Base-by-base conservation (phyloP, 164 flowering plant genomes). In the Vitis rupestris region DNA sequence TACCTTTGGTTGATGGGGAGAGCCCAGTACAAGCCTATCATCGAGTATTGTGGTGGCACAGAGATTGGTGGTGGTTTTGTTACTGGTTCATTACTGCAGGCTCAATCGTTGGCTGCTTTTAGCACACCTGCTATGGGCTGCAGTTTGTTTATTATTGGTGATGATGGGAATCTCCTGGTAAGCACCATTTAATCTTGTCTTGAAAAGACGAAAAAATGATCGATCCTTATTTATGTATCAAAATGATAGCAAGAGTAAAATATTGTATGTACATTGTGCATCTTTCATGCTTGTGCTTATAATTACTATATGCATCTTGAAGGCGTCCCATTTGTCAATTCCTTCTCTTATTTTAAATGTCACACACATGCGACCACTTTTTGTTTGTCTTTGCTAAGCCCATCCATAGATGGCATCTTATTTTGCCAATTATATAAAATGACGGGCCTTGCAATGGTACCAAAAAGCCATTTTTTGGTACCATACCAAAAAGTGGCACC, bases 1-100 rank as follows among this genome's bases (percentile, higher is more conserved):
- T 90, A 90, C 79, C 84, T 95, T 15, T 95, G 98, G 99, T 76
- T 93, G 74, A 89, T 91, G 94, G 97, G 97, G 16, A 85, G 97
- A 81, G 97, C 97, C 70, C 37, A 63, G 17, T 95, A 89, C 88
- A 93, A 89, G 75, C 99, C 99, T 67, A 72, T 95, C 50, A 90
- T 93, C 63, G 99, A 95, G 76, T 93, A 89, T 78, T 95, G 99
- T 84, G 99, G 98, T 61, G 99, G 99, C 19, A 95, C 97, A 9
- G 97, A 95, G 82, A 91, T 95, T 76, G 98, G 98, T 57, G 99
- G 99, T 76, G 98, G 85, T 64, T 95, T 93, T 82, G 82, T 87
- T 61, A 60, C 91, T 23, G 98, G 99, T 12, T 91, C 97, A 19
- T 62, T 95, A 58, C 68, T 93, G 77, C 99, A 95, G 82, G 57